Evolutionary conservation across 2,329 filamentous ascomycete species (phyloP), one percentile per base, ranked within the genome.

Genomic region (Neofusicoccum ribis): DNA sequence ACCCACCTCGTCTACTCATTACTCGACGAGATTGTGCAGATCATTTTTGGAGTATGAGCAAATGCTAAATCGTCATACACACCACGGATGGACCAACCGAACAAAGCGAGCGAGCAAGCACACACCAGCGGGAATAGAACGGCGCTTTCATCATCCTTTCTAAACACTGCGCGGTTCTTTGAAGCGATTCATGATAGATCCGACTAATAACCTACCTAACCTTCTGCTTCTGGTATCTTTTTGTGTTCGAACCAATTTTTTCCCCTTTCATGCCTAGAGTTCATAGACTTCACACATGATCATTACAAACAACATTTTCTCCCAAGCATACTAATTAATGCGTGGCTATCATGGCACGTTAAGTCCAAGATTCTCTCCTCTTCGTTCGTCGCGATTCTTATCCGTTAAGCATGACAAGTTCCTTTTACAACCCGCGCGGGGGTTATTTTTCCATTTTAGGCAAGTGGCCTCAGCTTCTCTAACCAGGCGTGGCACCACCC

Each of bases 1-100:
- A 80, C 80, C 7, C 82, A 84, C 72, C 72, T 84, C 63, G 77
- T 80, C n/a, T 83, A 82, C 65, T 82, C 81, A 14, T 69, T 84
- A 4, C 67, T 84, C 52, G 82, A 84, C 68, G 82, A 83, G 72
- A 72, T 84, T 56, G 69, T 83, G 11, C 72, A 77, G 58, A 76
- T 81, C 34, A 68, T 84, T 1, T 83, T 84, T 68, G 68, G 64
- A 67, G 65, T 60, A 41, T 41, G 36, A 64, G 37, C 37, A 14
- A 23, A 11, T 31, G 27, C 27, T 31, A 31, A 31, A 5, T 31
- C 27, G 27, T 31, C 27, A 31, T 31, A 31, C 27, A 31, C 27
- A 31, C 5, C 27, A 7, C 2, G 5, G 27, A 31, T 31, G 27
- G 27, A 31, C 27, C 27, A 31, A 31, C 27, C 27, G 27, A 7